Conservation (phyloP, 1,284 basidiomycete species). For the Mycena sp. region DNA sequence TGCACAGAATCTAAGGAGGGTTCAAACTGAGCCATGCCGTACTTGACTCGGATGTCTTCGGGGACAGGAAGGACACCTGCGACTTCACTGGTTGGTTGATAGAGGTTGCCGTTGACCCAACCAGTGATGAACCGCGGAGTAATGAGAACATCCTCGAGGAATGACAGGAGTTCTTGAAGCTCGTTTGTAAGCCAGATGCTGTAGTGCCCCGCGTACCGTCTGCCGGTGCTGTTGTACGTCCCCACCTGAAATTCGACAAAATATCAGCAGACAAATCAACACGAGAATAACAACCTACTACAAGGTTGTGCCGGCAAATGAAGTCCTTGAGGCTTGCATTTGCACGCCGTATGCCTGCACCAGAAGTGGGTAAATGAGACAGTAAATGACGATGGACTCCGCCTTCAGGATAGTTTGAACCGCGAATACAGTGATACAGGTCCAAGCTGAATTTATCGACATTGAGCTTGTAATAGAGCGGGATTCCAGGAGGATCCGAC, state of each 20-base stretch:
- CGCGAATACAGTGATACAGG: constrained; percentile 23
- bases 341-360: constrained; percentile 30
- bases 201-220: constrained; percentile 17
- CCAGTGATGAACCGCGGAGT: constrained; percentile 22
- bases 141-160: constrained; percentile 19
- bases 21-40: constrained; percentile 32
- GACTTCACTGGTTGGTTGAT: constrained; percentile 32
- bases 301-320: constrained; percentile 27
- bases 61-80: constrained; percentile 40
- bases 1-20: neutral
- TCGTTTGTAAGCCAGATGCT: constrained; percentile 32
- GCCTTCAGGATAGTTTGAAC: constrained; percentile 32
- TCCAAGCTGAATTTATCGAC: constrained; percentile 22
- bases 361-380: constrained; percentile 28
- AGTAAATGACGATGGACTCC: constrained; percentile 34
- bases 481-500: constrained; percentile 40
- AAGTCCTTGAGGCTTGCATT: constrained; percentile 28
- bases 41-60: constrained; percentile 19
- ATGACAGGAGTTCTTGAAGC: constrained; percentile 25
- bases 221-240: constrained; percentile 22
- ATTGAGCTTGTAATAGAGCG: constrained; percentile 25
- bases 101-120: constrained; percentile 40
- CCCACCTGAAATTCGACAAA: constrained; percentile 7
- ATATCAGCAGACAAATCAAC: too few relatives aligned
- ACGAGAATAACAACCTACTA: neutral